Evolutionary conservation across 2,329 filamentous ascomycete species (phyloP).

Genomic region (Fusarium setosum): DNA sequence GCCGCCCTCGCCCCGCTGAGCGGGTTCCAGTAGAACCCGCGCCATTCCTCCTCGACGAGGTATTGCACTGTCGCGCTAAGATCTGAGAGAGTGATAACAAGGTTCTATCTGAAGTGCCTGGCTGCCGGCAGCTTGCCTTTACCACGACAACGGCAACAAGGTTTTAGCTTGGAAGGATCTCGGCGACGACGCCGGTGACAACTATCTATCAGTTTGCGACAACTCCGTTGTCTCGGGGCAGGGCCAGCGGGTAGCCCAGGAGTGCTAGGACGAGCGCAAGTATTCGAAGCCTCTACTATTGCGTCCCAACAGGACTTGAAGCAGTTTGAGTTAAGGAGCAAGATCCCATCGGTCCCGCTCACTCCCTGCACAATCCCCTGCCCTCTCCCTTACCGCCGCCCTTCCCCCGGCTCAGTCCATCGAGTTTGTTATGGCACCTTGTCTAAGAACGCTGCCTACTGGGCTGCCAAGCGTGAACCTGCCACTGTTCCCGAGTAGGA

Average conservation of each 20-base stretch:
- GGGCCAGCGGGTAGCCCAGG: conserved; percentile 80
- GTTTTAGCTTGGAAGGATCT: conserved; percentile 95
- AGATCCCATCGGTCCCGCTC: conserved; percentile 72
- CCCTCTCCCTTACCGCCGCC: too few relatives aligned
- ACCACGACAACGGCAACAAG: conserved; percentile 70
- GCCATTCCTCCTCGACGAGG: conserved; percentile 88
- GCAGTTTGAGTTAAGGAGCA: conserved; percentile 82
- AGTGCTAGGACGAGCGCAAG: conserved; percentile 98
- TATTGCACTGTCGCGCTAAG: conserved; percentile 87
- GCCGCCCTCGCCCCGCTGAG: too few relatives aligned
- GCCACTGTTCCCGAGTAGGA: conserved; percentile 46
- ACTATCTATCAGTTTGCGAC: conserved; percentile 98
- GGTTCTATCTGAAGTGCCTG: too few relatives aligned
- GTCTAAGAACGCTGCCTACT: conserved; percentile 60
- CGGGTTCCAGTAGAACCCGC: too few relatives aligned
- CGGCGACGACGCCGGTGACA: conserved; percentile 90
- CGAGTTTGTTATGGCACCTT: conserved; percentile 67
- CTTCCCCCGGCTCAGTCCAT: conserved; percentile 61
- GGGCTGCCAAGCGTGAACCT: conserved; percentile 56
- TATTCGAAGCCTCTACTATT: conserved; percentile 81
- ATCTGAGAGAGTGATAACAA: conserved; percentile 69
- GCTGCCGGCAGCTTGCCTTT: too few relatives aligned
- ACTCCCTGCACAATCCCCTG: conserved; percentile 67
- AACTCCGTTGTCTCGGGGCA: conserved; percentile 74
- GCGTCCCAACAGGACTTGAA: conserved; percentile 84